Evolutionary conservation across 208 protist genomes (phyloP).

Genomic region (Phytomonas sp.): DNA sequence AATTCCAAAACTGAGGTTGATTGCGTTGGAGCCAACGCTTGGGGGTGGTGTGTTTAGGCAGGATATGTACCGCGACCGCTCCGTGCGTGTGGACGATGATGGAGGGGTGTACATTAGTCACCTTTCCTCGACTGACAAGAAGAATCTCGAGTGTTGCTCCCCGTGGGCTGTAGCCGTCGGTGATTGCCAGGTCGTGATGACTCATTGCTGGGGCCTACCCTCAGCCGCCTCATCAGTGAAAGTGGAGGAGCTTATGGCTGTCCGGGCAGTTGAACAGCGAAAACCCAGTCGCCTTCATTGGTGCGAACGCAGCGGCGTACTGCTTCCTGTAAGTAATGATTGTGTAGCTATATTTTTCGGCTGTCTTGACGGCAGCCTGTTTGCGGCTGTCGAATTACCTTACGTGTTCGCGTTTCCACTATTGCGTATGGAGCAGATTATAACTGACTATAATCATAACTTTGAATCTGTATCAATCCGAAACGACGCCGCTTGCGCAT

Average conservation of each 20-base stretch:
- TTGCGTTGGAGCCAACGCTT: conserved; percentile 16
- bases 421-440: conserved; percentile 43
- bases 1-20: conserved; percentile 17
- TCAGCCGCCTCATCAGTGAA: conserved; percentile 19
- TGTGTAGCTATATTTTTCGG: conserved; percentile 31
- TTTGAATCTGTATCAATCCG: conserved; percentile 11
- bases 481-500: conserved; percentile 19
- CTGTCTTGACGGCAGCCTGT: conserved; percentile 58
- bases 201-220: conserved; percentile 8
- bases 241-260: conserved; percentile 12
- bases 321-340: conserved; percentile 24
- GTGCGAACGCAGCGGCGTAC: conserved; percentile 14
- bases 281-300: conserved; percentile 18
- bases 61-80: conserved; percentile 15
- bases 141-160: background rate
- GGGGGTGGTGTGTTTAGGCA: conserved; percentile 18
- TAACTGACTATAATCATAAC: conserved; percentile 34
- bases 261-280: conserved; percentile 15
- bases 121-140: background rate
- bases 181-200: background rate
- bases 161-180: background rate
- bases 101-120: conserved; percentile 22
- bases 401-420: conserved; percentile 47
- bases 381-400: conserved; percentile 35
- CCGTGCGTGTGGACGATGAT: conserved; percentile 28